Conservation (phyloP, 495 filamentous ascomycete species). For the Tuber umbilicatum region DNA sequence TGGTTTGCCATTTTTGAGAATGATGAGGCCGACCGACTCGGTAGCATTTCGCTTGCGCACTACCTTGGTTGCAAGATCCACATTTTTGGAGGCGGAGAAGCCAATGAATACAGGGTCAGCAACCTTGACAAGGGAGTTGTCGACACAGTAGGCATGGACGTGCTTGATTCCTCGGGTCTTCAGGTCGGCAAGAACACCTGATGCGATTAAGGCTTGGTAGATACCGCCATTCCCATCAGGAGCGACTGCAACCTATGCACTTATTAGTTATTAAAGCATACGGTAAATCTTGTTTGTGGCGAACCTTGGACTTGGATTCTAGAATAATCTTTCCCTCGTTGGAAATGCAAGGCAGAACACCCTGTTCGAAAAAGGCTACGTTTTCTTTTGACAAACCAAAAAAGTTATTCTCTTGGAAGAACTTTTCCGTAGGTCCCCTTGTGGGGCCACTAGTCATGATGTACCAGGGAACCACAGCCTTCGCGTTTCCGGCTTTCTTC, state of each 20-base stretch:
- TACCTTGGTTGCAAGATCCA: slow-evolving; percentile 97
- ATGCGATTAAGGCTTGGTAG: slow-evolving; percentile 81
- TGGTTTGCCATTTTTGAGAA: slow-evolving; percentile 90
- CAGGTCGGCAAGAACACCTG: slow-evolving; percentile 83
- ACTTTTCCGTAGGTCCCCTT: slow-evolving; percentile 79
- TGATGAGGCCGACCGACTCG: slow-evolving; percentile 90
- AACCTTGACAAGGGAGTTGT: slow-evolving; percentile 98
- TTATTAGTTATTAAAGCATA: background rate
- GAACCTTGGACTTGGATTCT: slow-evolving; percentile 77
- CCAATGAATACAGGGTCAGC: slow-evolving; percentile 94
- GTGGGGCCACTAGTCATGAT: slow-evolving; percentile 99
- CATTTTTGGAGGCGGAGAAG: slow-evolving; percentile 78
- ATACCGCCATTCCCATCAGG: slow-evolving; percentile 98
- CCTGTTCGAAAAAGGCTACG: slow-evolving; percentile 92
- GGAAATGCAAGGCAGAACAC: slow-evolving; percentile 90
- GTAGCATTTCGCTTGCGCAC: slow-evolving; percentile 96
- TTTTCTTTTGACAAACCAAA: slow-evolving; percentile 83
- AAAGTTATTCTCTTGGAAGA: slow-evolving; percentile 81
- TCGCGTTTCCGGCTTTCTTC: slow-evolving; percentile 58
- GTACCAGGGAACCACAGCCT: slow-evolving; percentile 88
- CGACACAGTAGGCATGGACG: slow-evolving; percentile 95
- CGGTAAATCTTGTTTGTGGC: slow-evolving; percentile 6
- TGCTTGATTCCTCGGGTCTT: slow-evolving; percentile 81
- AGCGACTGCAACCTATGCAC: slow-evolving; percentile 69
- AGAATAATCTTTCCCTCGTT: slow-evolving; percentile 97